phyloP scores from a whole-genome alignment of 169 alveolate genomes.

The Plasmodium adleri region DNA sequence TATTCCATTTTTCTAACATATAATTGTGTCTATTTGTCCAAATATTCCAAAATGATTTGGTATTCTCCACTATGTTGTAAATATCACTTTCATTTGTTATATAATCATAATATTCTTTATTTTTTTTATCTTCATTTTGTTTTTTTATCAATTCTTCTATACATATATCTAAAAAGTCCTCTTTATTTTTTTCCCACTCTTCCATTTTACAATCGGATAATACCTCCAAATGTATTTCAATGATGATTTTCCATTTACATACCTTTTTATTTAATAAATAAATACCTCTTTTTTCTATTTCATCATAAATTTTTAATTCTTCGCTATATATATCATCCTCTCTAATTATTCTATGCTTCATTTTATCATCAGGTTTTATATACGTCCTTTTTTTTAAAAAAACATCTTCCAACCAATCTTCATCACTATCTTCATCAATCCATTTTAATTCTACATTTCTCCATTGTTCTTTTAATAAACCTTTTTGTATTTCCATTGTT shows the following conservation, averaged over 20 bases:
- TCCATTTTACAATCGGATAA: background rate
- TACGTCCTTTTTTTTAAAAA: too few relatives aligned
- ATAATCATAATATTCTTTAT: background rate
- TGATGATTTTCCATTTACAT: background rate
- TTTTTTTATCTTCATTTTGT: background rate
- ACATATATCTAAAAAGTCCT: background rate
- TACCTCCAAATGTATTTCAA: background rate
- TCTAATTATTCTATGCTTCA: too few relatives aligned
- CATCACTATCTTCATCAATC: too few relatives aligned
- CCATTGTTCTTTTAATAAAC: too few relatives aligned
- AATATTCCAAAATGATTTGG: background rate
- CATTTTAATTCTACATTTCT: too few relatives aligned
- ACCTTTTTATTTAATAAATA: background rate
- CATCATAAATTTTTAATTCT: too few relatives aligned
- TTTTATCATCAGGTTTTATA: too few relatives aligned
- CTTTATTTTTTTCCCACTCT: background rate
- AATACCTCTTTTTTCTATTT: too few relatives aligned
- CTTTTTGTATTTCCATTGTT: too few relatives aligned
- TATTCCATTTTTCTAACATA: background rate
- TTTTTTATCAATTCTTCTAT: background rate
- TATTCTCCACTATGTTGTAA: too few relatives aligned
- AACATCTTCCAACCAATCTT: too few relatives aligned
- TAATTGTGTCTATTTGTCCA: background rate
- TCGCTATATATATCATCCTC: too few relatives aligned
- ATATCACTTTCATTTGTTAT: background rate